Base-by-base conservation (phyloP, 192 early-diverging fungal genomes). In the Dispira simplex region DNA sequence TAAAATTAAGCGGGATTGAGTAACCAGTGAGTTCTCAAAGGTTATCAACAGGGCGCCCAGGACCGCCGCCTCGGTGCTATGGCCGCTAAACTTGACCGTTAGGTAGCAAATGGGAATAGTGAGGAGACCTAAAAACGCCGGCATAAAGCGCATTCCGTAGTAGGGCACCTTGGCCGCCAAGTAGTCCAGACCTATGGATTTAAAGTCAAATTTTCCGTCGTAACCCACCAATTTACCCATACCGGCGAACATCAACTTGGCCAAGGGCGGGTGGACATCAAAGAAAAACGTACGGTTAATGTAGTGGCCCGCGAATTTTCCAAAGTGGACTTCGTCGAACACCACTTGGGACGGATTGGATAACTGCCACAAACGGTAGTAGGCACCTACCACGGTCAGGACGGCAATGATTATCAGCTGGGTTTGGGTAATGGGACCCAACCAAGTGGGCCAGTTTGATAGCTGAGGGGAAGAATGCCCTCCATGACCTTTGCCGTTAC, bases 261-360 rank as follows among this genome's bases (percentile, higher is more conserved):
- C 95, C 28, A 97, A 79, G 16, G 93, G 93, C 44, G 95, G 95
- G 68, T 97, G 95, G 0, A 97, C 92, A 70, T 97, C 95, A 72
- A 97, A 93, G 73, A 85, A 97, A 70, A 88, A 97, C 8, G 82
- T 83, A 21, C 87, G 77, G 48, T 81, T 84, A 62, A 96, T 76
- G 65, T 97, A 97, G 73, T 85, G 80, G 56, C 81, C 80, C 53
- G 93, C 95, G 70, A 95, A 98, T 64, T 95, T 95, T 64, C 95
- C 95, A 78, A 98, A 98, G 63, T 98, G 95, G 45, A 98, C 95
- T 75, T 98, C 95, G 73, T 98, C 93, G 71, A 98, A 98, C 23
- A 76, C 75, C 48, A 76, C 76, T 59, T 68, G 66, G 45, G 67
- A 45, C 3, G 75, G 75, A 60, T 71, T 71, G 23, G 65, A 70